phyloP scores from a whole-genome alignment of 805 yeast species.

The Candida anglica region DNA sequence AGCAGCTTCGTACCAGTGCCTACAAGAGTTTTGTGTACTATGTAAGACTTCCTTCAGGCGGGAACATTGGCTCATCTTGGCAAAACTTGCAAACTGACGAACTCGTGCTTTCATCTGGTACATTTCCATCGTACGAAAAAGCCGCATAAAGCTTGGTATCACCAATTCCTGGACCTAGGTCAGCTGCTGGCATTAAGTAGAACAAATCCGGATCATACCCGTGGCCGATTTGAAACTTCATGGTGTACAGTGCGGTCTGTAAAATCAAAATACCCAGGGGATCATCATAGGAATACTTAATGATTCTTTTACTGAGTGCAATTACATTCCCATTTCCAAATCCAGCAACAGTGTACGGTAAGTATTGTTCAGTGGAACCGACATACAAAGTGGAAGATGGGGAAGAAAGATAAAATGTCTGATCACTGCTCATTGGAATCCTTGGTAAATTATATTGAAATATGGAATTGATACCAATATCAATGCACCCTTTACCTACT shows the following conservation, averaged over 20 bases:
- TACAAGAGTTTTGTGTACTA: too few species aligned
- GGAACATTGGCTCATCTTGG: too few species aligned
- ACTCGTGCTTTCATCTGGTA: slow-evolving; percentile 5
- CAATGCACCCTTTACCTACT: slow-evolving; percentile 22
- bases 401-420: slow-evolving; percentile 15
- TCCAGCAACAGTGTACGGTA: slow-evolving; percentile 15
- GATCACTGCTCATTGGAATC: slow-evolving; percentile 9
- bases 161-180: too few species aligned
- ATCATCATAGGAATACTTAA: slow-evolving; percentile 3
- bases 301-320: slow-evolving; percentile 16
- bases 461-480: slow-evolving; percentile 13
- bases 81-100: slow-evolving; percentile 4
- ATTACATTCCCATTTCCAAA: slow-evolving; percentile 25
- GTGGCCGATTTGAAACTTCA: neutral
- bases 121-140: slow-evolving; percentile 8
- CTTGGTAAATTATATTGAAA: slow-evolving; percentile 10
- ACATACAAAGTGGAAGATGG: too few species aligned
- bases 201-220: neutral
- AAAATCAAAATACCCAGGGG: too few species aligned
- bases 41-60: too few species aligned
- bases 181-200: too few species aligned
- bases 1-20: too few species aligned
- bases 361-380: too few species aligned
- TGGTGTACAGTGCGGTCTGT: too few species aligned
- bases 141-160: too few species aligned